Conservation (phyloP, 176 grass and related monocot species). For the Bonia amplexicaulis region DNA sequence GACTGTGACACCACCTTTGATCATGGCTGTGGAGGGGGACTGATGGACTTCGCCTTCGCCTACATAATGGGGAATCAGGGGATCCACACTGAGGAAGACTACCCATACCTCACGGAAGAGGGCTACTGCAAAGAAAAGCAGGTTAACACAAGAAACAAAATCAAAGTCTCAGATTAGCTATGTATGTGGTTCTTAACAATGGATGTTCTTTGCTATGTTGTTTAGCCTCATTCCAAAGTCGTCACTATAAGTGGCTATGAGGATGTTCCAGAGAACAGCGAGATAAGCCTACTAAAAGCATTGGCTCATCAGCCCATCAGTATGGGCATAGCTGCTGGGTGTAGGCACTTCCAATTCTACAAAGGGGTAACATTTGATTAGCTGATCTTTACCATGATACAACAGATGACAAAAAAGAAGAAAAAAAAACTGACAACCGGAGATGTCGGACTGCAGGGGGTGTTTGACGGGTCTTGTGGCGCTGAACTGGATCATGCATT, state of each 20-base stretch:
- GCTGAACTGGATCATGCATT: constrained; percentile 57
- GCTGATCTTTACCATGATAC: neutral
- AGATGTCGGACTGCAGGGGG: constrained; percentile 34
- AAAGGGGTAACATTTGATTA: constrained; percentile 50
- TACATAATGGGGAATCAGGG: constrained; percentile 67
- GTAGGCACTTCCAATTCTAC: constrained; percentile 82
- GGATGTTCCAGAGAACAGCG: constrained; percentile 75
- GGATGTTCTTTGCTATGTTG: neutral
- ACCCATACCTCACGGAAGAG: constrained; percentile 84
- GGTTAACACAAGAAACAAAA: constrained; percentile 17
- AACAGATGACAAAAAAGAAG: neutral
- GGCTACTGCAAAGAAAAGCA: constrained; percentile 55
- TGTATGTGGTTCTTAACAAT: neutral
- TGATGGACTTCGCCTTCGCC: constrained; percentile 80
- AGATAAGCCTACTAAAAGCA: constrained; percentile 62
- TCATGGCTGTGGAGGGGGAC: constrained; percentile 53
- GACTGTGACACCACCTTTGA: constrained; percentile 70
- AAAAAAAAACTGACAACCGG: neutral
- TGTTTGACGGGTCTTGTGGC: constrained; percentile 69
- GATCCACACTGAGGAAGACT: constrained; percentile 55
- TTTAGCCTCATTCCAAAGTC: constrained; percentile 39
- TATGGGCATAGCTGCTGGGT: constrained; percentile 65
- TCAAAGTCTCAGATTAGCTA: neutral
- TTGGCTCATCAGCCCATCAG: constrained; percentile 73
- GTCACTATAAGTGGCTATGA: constrained; percentile 59